A percentile compares a stretch with the other conserved stretches of the same genome.
Conservation (phyloP, 73 alveolate genomes). For the Durusdinium trenchii region DNA sequence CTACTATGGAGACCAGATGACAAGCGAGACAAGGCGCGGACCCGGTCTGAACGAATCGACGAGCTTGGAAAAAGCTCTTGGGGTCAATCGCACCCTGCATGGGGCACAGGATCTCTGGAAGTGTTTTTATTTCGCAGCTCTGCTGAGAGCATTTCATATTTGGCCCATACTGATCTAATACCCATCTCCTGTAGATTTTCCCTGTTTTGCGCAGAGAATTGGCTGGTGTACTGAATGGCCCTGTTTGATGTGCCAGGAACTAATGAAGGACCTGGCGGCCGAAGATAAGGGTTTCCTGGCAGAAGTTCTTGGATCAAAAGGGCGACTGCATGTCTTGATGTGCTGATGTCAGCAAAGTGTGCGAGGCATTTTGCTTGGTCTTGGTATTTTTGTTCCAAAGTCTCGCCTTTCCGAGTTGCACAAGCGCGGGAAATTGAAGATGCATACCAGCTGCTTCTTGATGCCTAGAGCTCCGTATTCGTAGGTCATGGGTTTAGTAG, state of each 20-base stretch:
- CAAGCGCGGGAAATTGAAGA: constrained; percentile 71
- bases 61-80: neutral
- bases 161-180: too few species aligned
- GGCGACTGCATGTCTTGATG: too few species aligned
- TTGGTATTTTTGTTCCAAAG: neutral
- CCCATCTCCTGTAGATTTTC: too few species aligned
- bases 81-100: too few species aligned
- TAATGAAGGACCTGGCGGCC: constrained; percentile 19
- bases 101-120: too few species aligned
- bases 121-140: too few species aligned
- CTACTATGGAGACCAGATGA: constrained; percentile 27
- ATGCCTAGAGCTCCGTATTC: neutral
- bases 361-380: neutral
- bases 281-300: neutral
- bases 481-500: neutral
- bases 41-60: neutral
- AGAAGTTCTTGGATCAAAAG: neutral
- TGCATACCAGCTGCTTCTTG: constrained; percentile 10
- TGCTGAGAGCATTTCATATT: too few species aligned
- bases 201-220: too few species aligned
- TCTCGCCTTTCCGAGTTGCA: constrained; percentile 19
- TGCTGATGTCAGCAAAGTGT: neutral
- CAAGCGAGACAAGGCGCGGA: constrained; percentile 32
- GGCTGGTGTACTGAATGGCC: too few species aligned
- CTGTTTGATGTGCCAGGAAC: too few species aligned